phyloP scores from a whole-genome alignment of 1,284 basidiomycete genomes.

The Irpex sp. region DNA sequence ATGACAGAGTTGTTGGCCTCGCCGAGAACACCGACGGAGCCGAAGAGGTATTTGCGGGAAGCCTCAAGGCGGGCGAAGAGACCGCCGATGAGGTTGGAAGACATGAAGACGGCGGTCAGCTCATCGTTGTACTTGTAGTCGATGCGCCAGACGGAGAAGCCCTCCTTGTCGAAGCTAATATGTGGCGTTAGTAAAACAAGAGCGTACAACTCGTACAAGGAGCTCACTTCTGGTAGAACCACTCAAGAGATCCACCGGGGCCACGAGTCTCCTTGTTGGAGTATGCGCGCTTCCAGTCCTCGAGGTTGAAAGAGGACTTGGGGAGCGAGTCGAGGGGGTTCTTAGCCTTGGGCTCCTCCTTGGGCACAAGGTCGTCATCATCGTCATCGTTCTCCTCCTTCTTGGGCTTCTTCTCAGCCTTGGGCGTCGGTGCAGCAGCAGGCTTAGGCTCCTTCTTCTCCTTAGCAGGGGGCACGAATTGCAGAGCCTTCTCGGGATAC shows the following conservation, averaged over 20 bases:
- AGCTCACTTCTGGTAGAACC: slow-evolving; percentile 87
- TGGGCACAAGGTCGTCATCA: slow-evolving; percentile 59
- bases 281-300: slow-evolving; percentile 98
- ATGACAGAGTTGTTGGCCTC: slow-evolving; percentile 74
- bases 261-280: slow-evolving; percentile 95
- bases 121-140: slow-evolving; percentile 98
- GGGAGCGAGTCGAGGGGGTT: slow-evolving; percentile 93
- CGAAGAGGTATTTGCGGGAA: slow-evolving; percentile 94
- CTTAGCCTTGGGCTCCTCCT: slow-evolving; percentile 77
- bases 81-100: slow-evolving; percentile 84
- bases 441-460: slow-evolving; percentile 51
- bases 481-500: slow-evolving; percentile 71
- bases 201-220: slow-evolving; percentile 10
- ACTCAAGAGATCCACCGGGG: slow-evolving; percentile 69
- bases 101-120: slow-evolving; percentile 92
- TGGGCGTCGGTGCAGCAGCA: slow-evolving; percentile 43
- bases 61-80: slow-evolving; percentile 97
- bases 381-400: slow-evolving; percentile 60
- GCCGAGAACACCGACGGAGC: slow-evolving; percentile 89
- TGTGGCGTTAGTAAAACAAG: slow-evolving; percentile 6
- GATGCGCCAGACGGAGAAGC: slow-evolving; percentile 89
- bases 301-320: slow-evolving; percentile 91
- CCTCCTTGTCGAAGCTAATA: slow-evolving; percentile 81
- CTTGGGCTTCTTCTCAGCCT: slow-evolving; percentile 58
- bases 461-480: slow-evolving; percentile 74